Base-by-base conservation (phyloP, 768 basidiomycete species). In the Lepiota subincarnata region DNA sequence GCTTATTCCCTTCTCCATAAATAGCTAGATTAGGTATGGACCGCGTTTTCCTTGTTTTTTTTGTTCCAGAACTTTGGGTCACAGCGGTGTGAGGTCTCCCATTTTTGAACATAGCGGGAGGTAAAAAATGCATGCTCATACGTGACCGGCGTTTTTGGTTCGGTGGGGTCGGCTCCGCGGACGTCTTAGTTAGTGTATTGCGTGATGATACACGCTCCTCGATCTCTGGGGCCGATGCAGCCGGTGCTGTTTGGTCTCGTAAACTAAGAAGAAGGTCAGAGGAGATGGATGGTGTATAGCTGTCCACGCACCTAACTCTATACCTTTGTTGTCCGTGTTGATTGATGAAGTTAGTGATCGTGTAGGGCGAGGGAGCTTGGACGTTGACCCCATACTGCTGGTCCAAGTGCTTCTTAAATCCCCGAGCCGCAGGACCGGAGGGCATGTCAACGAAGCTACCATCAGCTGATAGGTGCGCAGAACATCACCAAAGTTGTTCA, bases 371-470 rank as follows among this genome's bases (percentile, higher is more conserved):
- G 26, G 86, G 81, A 10, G 83, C 74, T 55, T 81, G 74, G 61
- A 78, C 76, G 13, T 81, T 78, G 26, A 92, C 86, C 11, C 88
- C 85, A 34, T 82, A 66, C 39, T 77, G 70, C 46, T 83, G 79
- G 65, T 93, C 91, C 62, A 86, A 89, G 24, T 80, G 76, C 61
- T 77, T 76, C 76, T 92, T 93, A 50, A 92, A 73, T 60, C 88
- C 87, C 37, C 82, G 80, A 11, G 89, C 89, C 24, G 86, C 88
- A 12, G 77, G 74, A 2, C 83, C 88, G 48, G 85, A 89, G 4
- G 89, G 80, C 1, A 88, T 92, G 62, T 93, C 90, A 18, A 92
- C 81, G 64, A 86, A 92, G 39, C 75, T 86, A 53, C 82, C 83
- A 63, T 92, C 87, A 60, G 79, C 89, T 78, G 59, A 39, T 31